Conservation (phyloP, 805 yeast species). For the Yamadazyma laniorum region DNA sequence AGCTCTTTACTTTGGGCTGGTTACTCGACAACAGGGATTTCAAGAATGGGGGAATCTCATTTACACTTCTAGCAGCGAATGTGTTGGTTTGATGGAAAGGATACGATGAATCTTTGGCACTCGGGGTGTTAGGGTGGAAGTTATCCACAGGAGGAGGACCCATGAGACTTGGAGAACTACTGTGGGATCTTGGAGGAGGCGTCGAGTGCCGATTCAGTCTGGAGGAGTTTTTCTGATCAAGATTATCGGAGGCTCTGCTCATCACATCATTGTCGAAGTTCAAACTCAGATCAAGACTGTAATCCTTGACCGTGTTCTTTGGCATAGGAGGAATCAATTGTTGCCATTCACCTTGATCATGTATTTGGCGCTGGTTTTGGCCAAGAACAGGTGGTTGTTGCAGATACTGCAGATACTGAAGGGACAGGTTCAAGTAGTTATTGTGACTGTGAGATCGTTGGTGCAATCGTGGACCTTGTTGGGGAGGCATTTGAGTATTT, state of each 20-base stretch:
- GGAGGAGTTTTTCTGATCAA: not conserved
- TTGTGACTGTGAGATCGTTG: slow-evolving; percentile 13
- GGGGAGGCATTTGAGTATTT: too few species aligned
- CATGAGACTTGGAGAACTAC: not conserved
- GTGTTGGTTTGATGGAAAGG: slow-evolving; percentile 10
- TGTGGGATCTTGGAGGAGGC: slow-evolving; percentile 4
- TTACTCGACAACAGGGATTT: slow-evolving; percentile 1
- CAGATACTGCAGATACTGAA: too few species aligned
- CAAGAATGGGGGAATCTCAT: slow-evolving; percentile 9
- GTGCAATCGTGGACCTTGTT: slow-evolving; percentile 3
- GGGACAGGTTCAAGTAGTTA: not conserved
- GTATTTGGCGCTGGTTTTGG: not conserved
- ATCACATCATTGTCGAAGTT: slow-evolving; percentile 10
- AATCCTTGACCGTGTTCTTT: slow-evolving; percentile 1
- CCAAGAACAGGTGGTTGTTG: not conserved
- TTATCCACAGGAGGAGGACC: slow-evolving; percentile 2
- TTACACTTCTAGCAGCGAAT: slow-evolving; percentile 3
- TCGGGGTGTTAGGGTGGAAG: not conserved
- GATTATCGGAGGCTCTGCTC: slow-evolving; percentile 3
- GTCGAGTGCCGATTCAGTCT: slow-evolving; percentile 9
- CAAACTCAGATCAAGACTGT: slow-evolving; percentile 6
- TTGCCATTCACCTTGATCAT: slow-evolving; percentile 11
- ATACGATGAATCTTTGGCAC: not conserved
- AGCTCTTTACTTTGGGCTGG: slow-evolving; percentile 7
- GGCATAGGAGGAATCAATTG: slow-evolving; percentile 18